Conservation (phyloP, 2,329 filamentous ascomycete species). For the Pleoardoris graminearum region DNA sequence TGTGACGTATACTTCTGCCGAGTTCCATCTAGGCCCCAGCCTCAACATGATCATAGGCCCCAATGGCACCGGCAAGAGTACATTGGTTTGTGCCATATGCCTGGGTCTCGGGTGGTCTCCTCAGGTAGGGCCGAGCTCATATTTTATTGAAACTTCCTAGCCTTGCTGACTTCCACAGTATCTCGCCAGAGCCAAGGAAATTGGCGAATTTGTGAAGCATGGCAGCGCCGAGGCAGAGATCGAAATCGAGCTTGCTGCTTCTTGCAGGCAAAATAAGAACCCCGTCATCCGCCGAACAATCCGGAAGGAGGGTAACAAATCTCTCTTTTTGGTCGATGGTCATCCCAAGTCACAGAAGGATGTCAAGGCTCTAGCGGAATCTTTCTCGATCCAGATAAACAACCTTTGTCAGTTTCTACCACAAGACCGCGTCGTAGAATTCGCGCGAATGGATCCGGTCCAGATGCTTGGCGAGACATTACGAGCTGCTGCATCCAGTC, state of each 20-base stretch:
- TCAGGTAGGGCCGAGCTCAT: conserved; percentile 46
- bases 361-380: conserved; percentile 68
- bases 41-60: conserved; percentile 98
- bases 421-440: conserved; percentile 93
- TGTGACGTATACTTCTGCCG: conserved; percentile 90
- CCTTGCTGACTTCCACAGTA: conserved; percentile 52
- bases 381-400: conserved; percentile 90
- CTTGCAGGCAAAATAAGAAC: conserved; percentile 62
- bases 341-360: conserved; percentile 62
- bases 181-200: conserved; percentile 80
- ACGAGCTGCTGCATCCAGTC: conserved; percentile 78
- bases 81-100: conserved; percentile 94
- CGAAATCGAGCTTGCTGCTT: conserved; percentile 84
- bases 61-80: conserved; percentile 98
- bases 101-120: conserved; percentile 85
- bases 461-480: conserved; percentile 85
- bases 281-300: conserved; percentile 76
- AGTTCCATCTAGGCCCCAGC: conserved; percentile 88
- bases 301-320: conserved; percentile 77
- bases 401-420: conserved; percentile 97
- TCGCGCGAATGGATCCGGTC: conserved; percentile 79
- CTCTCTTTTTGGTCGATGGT: conserved; percentile 77
- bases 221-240: conserved; percentile 76
- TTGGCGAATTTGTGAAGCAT: conserved; percentile 93
- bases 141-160: conserved; percentile 10